These are phyloP conservation scores for Solanum sparsipilum DNA, from an alignment of 257 asterid species.

Conservation along the genomic window DNA sequence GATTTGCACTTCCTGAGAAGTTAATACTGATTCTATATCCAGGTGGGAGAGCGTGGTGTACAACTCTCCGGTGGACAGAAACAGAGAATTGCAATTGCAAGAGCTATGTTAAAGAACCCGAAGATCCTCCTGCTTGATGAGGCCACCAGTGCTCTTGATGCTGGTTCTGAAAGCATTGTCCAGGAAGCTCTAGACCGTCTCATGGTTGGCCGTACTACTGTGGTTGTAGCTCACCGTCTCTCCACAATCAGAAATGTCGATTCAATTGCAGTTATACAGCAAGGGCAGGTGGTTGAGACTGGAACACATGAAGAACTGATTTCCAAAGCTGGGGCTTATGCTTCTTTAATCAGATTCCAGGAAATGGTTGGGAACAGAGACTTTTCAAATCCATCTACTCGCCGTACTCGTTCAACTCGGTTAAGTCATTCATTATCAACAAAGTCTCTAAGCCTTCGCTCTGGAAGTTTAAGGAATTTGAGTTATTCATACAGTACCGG, in stretches of 20 bases:
- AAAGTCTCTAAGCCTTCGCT: constrained; percentile 91
- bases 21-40: background rate
- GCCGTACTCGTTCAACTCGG: constrained; percentile 75
- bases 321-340: constrained; percentile 78
- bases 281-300: constrained; percentile 90
- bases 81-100: constrained; percentile 89
- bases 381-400: constrained; percentile 78
- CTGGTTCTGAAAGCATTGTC: constrained; percentile 80
- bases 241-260: constrained; percentile 85
- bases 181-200: constrained; percentile 93
- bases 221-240: constrained; percentile 91
- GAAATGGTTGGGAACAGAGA: constrained; percentile 87
- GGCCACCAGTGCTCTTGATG: constrained; percentile 94
- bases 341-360: constrained; percentile 76
- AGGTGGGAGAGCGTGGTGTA: constrained; percentile 99
- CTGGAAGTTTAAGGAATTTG: constrained; percentile 82
- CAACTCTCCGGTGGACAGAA: constrained; percentile 96
- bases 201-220: constrained; percentile 87
- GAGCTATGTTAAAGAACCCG: constrained; percentile 90
- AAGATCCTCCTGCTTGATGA: constrained; percentile 85
- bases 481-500: constrained; percentile 94
- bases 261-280: constrained; percentile 86
- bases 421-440: constrained; percentile 87
- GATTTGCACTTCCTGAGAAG: background rate
- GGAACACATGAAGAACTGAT: constrained; percentile 92